Conservation (phyloP, 2,329 filamentous ascomycete genomes). For the Metarhizium album region DNA sequence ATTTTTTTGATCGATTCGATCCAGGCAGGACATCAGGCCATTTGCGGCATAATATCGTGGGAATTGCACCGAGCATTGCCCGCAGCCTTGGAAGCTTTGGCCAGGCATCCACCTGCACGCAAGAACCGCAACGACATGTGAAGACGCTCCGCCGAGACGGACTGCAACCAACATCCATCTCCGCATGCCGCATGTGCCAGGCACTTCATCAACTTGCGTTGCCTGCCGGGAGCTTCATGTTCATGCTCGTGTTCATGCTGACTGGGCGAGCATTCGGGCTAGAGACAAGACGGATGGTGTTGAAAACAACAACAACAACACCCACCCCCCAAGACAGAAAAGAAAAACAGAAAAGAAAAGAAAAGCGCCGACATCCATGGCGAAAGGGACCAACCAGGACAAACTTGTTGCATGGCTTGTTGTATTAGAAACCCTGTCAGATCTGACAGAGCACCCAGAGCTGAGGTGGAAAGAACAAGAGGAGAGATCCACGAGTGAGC, state of each 20-base stretch:
- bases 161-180: no score
- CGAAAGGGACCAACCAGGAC: background rate
- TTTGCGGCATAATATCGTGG: background rate
- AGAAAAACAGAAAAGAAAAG: no score
- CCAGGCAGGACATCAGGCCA: slow-evolving; percentile 1
- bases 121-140: background rate
- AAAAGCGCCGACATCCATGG: no score
- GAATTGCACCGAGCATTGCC: slow-evolving; percentile 1
- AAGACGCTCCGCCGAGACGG: no score
- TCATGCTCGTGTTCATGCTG: no score
- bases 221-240: no score
- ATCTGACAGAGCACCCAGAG: background rate
- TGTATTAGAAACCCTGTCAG: background rate
- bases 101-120: background rate
- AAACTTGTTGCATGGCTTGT: background rate
- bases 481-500: background rate
- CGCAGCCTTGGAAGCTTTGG: background rate
- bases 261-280: background rate
- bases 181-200: no score
- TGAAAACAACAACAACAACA: no score
- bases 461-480: background rate
- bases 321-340: no score
- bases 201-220: no score
- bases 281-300: background rate
- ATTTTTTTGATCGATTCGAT: background rate